Base-by-base conservation (phyloP, 176 grass and related monocot genomes). In the Oryza glaberrima region DNA sequence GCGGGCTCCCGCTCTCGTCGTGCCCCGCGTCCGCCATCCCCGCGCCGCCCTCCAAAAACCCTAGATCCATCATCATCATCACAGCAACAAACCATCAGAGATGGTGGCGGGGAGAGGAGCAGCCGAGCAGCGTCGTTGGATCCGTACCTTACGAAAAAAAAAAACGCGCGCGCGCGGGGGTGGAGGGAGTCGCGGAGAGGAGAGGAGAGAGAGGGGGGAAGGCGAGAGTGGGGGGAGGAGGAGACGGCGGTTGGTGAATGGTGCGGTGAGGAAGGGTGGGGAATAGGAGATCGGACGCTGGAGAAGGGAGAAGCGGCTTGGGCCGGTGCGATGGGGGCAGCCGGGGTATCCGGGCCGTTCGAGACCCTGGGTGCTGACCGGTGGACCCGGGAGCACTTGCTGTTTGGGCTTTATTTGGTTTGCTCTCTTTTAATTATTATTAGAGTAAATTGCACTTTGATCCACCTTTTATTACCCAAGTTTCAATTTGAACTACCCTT, bases 271-370 rank as follows among this genome's bases (percentile, higher is more conserved):
- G 88, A 88, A 88, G 25, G 76, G 88, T 71, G 76, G 86, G 79
- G 79, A 87, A 79, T 65, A 76, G 74, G 63, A 76, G 86, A 94
- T 94, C 92, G 84, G 89, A 94, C 92, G 92, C 92, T 94, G 92
- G 92, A 94, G 86, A 89, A 86, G 84, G 85, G 51, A 63, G 78
- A 81, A 77, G 63, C 69, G 61, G 68, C 32, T 38, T 19, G 76
- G 85, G 85, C 86, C 80, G 81, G 70, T 87, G 76, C 85, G 89
- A 87, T 91, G 30, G 9, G 48, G 44, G 65, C 12, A 36, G 81
- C 44, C 76, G 81, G 36, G 70, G 30, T 75, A 91, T 91, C 89
- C 65, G 76, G 76, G 81, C 89, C 89, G 85, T 87, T 91, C 89
- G 89, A 19, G 52, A 17, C 67, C 34, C 34, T 35, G 34, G 4